Conservation (phyloP, 2,329 filamentous ascomycete species). For the Ophiostoma perfectum region DNA sequence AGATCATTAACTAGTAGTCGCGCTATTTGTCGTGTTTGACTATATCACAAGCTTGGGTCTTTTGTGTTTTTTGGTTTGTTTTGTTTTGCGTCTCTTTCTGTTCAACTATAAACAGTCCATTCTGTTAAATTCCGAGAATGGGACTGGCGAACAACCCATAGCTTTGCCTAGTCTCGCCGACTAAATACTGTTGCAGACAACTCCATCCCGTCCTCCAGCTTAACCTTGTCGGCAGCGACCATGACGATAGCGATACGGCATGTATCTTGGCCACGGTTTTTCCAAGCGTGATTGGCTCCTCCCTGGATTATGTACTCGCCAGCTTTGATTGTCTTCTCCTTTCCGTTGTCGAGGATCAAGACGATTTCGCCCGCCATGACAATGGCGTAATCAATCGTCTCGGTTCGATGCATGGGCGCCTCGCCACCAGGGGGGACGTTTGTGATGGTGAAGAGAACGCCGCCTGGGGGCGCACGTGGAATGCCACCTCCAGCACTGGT, state of each 20-base stretch:
- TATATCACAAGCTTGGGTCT: background rate
- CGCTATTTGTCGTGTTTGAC: background rate
- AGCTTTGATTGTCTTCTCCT: slow-evolving; percentile 35
- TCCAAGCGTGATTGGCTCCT: slow-evolving; percentile 43
- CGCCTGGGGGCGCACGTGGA: slow-evolving; percentile 1
- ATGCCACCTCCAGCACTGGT: background rate
- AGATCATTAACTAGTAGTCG: background rate
- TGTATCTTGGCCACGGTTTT: slow-evolving; percentile 34
- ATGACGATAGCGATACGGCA: slow-evolving; percentile 39
- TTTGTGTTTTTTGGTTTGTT: background rate
- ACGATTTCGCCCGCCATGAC: slow-evolving; percentile 39
- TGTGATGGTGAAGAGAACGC: slow-evolving; percentile 32
- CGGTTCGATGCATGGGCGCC: slow-evolving; percentile 40
- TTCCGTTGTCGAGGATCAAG: slow-evolving; percentile 38
- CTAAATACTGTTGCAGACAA: background rate
- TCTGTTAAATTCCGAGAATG: no score
- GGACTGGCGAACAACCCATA: no score
- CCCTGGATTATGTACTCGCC: slow-evolving; percentile 41
- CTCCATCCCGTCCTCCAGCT: slow-evolving; percentile 26
- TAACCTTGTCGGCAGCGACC: slow-evolving; percentile 39
- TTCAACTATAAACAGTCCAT: no score
- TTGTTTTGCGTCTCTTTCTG: no score
- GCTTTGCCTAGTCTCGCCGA: background rate
- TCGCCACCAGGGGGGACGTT: slow-evolving; percentile 32
- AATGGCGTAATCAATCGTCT: slow-evolving; percentile 38